Evolutionary conservation across 768 basidiomycete species (phyloP).

Genomic region (Cystofilobasidium ferigula): DNA sequence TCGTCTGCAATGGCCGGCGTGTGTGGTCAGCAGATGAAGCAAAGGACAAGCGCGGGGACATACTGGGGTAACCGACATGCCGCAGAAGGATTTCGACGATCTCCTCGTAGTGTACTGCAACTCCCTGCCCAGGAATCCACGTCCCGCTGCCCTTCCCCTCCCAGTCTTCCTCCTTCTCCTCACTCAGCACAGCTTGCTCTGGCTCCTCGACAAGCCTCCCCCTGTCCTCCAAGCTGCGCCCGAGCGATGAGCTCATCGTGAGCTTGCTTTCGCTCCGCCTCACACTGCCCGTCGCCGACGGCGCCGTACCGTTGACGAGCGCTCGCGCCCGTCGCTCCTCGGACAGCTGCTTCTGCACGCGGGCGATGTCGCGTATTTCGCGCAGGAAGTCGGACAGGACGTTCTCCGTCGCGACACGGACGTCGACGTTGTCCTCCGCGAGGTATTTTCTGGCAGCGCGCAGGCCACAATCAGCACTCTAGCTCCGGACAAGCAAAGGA

Average conservation of each 20-base stretch:
- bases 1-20: conserved; percentile 51
- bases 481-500: conserved; percentile 36
- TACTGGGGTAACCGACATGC: conserved; percentile 68
- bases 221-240: conserved; percentile 12
- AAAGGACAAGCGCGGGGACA: conserved; percentile 5
- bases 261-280: conserved; percentile 39
- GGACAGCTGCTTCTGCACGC: conserved; percentile 57
- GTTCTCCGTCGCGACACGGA: conserved; percentile 79
- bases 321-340: conserved; percentile 29
- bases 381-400: conserved; percentile 77
- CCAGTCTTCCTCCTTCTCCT: conserved; percentile 37
- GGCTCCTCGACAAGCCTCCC: conserved; percentile 26
- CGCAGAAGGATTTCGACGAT: conserved; percentile 86
- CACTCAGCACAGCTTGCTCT: conserved; percentile 27
- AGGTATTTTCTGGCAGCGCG: conserved; percentile 64
- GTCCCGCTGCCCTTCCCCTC: conserved; percentile 33
- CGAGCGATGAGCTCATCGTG: conserved; percentile 25
- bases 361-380: conserved; percentile 76
- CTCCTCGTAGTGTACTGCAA: conserved; percentile 76
- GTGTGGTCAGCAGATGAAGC: neutral
- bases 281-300: conserved; percentile 13
- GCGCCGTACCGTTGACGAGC: conserved; percentile 12
- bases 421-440: conserved; percentile 87
- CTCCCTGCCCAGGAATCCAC: conserved; percentile 90
- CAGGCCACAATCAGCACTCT: neutral